These are phyloP conservation scores for Excoecaria agallocha DNA, from an alignment of 345 rosid species.

Conservation along the genomic window DNA sequence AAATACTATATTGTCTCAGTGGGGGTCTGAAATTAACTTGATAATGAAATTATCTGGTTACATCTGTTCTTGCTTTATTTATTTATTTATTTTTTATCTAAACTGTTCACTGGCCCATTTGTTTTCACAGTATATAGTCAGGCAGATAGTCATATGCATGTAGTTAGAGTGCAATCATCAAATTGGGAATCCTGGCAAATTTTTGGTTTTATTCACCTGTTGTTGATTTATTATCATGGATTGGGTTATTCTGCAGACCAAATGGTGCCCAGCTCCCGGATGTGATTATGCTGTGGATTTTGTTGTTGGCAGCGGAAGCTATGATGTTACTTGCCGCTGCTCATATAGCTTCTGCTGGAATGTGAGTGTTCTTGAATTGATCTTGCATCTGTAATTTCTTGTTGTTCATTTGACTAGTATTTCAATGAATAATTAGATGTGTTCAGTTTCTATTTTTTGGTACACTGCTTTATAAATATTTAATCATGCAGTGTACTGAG, in stretches of 20 bases:
- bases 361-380: conserved; percentile 41
- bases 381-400: not conserved
- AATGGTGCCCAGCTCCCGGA: conserved; percentile 99
- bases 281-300: conserved; percentile 94
- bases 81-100: not conserved
- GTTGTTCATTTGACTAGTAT: not conserved
- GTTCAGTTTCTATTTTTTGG: not conserved
- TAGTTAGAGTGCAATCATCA: not conserved
- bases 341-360: conserved; percentile 88
- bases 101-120: not conserved
- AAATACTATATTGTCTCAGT: not conserved
- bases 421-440: not conserved
- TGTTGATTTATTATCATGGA: not conserved
- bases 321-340: conserved; percentile 78
- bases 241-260: conserved; percentile 55
- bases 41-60: not conserved
- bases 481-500: conserved; percentile 71
- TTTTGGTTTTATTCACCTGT: not conserved
- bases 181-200: not conserved
- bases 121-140: not conserved
- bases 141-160: not conserved
- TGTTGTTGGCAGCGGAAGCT: conserved; percentile 72
- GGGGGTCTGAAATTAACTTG: no score
- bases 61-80: not conserved
- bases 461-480: not conserved